phyloP scores from a whole-genome alignment of 2,329 filamentous ascomycete species.

The Pezicula neosporulosa region DNA sequence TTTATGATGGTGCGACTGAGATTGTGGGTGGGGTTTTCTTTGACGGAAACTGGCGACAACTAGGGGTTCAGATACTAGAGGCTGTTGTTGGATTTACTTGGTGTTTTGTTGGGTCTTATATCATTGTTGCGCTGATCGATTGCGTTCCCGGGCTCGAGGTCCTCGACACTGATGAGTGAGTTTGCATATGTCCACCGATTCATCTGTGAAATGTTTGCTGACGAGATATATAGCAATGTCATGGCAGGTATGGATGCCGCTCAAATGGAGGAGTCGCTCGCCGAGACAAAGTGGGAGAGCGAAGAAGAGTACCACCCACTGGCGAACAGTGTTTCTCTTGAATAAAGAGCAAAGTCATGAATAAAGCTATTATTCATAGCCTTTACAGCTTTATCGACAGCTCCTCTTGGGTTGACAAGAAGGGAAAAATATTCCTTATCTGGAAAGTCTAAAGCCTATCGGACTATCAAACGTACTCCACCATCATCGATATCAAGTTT shows the following conservation, averaged over 20 bases:
- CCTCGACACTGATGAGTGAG: constrained; percentile 48
- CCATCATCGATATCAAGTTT: neutral
- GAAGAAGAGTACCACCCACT: constrained; percentile 3
- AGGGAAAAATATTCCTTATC: neutral
- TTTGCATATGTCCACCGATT: constrained; percentile 9
- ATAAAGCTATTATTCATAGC: too few relatives aligned
- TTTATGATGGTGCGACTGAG: constrained; percentile 42
- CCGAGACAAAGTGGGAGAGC: constrained; percentile 21
- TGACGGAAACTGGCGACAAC: constrained; percentile 46
- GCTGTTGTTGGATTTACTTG: constrained; percentile 47
- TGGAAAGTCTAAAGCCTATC: neutral
- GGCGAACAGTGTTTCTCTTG: constrained; percentile 1
- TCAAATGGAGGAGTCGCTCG: constrained; percentile 45
- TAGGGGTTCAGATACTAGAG: constrained; percentile 47
- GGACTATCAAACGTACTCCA: neutral
- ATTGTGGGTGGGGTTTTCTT: constrained; percentile 49
- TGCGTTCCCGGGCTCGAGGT: constrained; percentile 50
- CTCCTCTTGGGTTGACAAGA: too few relatives aligned
- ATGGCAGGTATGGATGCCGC: constrained; percentile 45
- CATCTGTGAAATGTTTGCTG: neutral
- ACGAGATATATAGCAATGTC: constrained; percentile 34
- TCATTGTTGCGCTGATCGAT: constrained; percentile 46
- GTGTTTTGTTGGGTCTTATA: constrained; percentile 45
- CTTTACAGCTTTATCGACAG: too few relatives aligned
- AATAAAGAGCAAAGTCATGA: too few relatives aligned